Evolutionary conservation across 352 stramenopile species (phyloP), one percentile per base, ranked within the genome.

Genomic region (Phytopythium vexans): DNA sequence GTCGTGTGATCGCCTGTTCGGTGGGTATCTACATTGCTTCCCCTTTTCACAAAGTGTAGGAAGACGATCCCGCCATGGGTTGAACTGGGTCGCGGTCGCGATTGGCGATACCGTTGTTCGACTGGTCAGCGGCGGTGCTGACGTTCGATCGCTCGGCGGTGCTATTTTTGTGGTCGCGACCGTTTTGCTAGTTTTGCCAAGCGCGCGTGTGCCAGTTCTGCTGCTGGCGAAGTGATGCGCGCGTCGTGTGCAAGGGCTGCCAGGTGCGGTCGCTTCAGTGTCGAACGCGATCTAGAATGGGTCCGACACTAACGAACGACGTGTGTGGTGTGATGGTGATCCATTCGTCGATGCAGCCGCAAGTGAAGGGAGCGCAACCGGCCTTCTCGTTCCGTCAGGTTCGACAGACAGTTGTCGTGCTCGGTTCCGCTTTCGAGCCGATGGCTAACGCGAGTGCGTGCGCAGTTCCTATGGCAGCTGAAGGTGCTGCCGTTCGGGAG

Each of bases 401-500:
- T 42, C 36, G 46, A 5, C 38, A 15, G 12, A 5, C 8, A 6
- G 10, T 7, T 31, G 8, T 6, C 8, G 8, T 43, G 7, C 16
- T 12, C 39, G 14, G 6, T 42, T 42, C 12, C 21, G 31, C 12
- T 27, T 43, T 9, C 12, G 5, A 7, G 5, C 5, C 8, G 21
- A 43, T 43, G 39, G 6, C 39, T 43, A 12, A 43, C 8, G 15
- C 14, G 44, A n/a, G 31, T 15, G 8, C 15, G 32, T 14, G 11
- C 21, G 16, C 58, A 79, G 56, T 49, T 82, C 1, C 49, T 82
- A 10, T 79, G 72, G 72, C 59, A 55, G 31, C 58, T 79, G n/a
- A 77, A 82, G 50, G 54, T 82, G 54, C 64, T 82, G 46, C 69
- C 72, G 34, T 79, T 79, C 36, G 46, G 57, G 31, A 75, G 58